Evolutionary conservation across 1,139 yeast genomes (phyloP).

Genomic region (Debaryomycetaceae sp.): DNA sequence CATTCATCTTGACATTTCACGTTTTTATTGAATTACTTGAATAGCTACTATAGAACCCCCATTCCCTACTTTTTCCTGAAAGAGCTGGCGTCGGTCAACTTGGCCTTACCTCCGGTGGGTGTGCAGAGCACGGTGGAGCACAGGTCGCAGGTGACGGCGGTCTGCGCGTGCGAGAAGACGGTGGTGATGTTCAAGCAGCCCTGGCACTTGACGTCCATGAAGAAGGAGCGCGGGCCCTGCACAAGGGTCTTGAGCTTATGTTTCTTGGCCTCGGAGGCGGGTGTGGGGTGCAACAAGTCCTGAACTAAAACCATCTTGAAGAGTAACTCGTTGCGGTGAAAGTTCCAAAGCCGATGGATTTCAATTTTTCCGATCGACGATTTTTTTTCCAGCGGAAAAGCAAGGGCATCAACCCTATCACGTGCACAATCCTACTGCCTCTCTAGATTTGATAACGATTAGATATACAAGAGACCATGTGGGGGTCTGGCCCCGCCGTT

Average conservation of each 20-base stretch:
- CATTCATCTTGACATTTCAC: too few species aligned
- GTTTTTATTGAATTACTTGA: constrained; percentile 1
- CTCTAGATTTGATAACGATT: too few species aligned
- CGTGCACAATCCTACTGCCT: too few species aligned
- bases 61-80: constrained; percentile 89
- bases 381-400: neutral
- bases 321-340: too few species aligned
- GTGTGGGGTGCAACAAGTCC: constrained; percentile 76
- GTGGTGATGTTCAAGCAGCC: constrained; percentile 99
- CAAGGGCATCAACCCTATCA: too few species aligned
- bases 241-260: constrained; percentile 98
- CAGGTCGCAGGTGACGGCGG: constrained; percentile 98
- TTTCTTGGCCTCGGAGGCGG: constrained; percentile 91
- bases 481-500: too few species aligned
- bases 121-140: constrained; percentile 97
- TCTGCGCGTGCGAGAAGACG: constrained; percentile 99
- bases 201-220: constrained; percentile 99
- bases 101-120: constrained; percentile 99
- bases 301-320: constrained; percentile 18
- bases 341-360: constrained; percentile 10
- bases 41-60: too few species aligned
- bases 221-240: constrained; percentile 96
- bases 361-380: constrained; percentile 4
- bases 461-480: too few species aligned
- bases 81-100: constrained; percentile 97